Base-by-base conservation (phyloP, 495 filamentous ascomycete species). In the Oidiodendron maius region DNA sequence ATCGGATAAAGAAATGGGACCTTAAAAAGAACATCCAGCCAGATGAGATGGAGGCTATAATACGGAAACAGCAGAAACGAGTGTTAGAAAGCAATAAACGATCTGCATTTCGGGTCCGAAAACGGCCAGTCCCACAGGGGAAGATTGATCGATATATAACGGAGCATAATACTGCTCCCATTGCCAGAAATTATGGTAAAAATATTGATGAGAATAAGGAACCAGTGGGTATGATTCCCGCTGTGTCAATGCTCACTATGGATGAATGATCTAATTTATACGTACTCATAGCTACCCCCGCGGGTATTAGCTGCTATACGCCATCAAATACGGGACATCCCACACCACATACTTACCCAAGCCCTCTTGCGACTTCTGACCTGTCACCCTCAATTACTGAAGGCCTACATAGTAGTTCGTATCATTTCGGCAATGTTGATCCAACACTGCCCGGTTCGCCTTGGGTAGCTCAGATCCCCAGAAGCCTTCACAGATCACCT, bases 11-110 rank as follows among this genome's bases (percentile, higher is more conserved):
- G 36, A 46, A 51, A 32, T 64, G 57, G 61, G 50, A 52, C 3
- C 28, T 51, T 13, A 59, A 62, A 37, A 64, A 61, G 48, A 64
- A 64, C 13, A 49, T 56, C 24, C 62, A 64, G 45, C 47, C 53
- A 30, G 1, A 44, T 3, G 61, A 64, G 47, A 64, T 64, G 60
- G 52, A 50, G 55, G 57, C 57, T 15, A 55, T 64, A 32, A 55
- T 62, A 16, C 52, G 57, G 36, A 62, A 62, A 47, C 44, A 43
- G 44, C 49, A 61, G 30, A 39, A 36, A 20, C 51, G 50, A 25
- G 5, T n/a, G 12, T 39, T 25, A n/a, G n/a, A n/a, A 3, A 34
- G 46, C 15, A 44, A 50, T 8, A 56, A 48, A 30, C 2, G 10
- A 11, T 48, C 34, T n/a, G 30, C 12, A 12, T 48, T 48, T 12